Conservation (phyloP, 1,284 basidiomycete genomes). For the Malassezia pachydermatis region DNA sequence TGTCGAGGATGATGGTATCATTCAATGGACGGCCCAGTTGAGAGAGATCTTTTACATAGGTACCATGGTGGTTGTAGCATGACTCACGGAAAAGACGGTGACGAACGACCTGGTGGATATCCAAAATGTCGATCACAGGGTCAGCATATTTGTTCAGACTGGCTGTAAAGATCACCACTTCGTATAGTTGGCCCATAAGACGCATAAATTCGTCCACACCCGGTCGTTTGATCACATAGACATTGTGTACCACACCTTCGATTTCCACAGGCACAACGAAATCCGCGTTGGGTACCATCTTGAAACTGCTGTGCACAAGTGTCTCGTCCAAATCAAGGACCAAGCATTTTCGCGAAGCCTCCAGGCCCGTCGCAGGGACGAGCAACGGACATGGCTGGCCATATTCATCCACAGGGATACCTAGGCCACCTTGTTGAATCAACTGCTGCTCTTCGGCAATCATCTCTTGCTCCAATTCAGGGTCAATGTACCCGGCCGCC, state of each 20-base stretch:
- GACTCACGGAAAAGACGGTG: slow-evolving; percentile 95
- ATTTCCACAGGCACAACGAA: slow-evolving; percentile 99
- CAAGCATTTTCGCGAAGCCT: slow-evolving; percentile 71
- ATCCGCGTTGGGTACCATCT: slow-evolving; percentile 83
- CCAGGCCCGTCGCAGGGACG: slow-evolving; percentile 62
- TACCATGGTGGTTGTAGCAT: slow-evolving; percentile 97
- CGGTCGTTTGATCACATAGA: slow-evolving; percentile 96
- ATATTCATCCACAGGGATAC: slow-evolving; percentile 73
- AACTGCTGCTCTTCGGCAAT: slow-evolving; percentile 65
- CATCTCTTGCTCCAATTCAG: slow-evolving; percentile 54
- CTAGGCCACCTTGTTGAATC: slow-evolving; percentile 68
- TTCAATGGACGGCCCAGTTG: slow-evolving; percentile 85
- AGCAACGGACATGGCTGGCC: slow-evolving; percentile 73
- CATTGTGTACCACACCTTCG: slow-evolving; percentile 92
- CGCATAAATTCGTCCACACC: slow-evolving; percentile 94
- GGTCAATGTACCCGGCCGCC: background rate
- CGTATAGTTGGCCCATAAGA: slow-evolving; percentile 95
- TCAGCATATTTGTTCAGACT: slow-evolving; percentile 98
- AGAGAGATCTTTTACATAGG: slow-evolving; percentile 98
- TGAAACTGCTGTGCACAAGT: slow-evolving; percentile 61
- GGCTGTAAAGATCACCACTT: slow-evolving; percentile 96
- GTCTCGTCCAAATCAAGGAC: slow-evolving; percentile 94
- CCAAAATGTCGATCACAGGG: slow-evolving; percentile 91
- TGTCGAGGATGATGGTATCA: slow-evolving; percentile 95
- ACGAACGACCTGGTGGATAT: slow-evolving; percentile 80